These are phyloP conservation scores for Gloeopeniophorella convolvens DNA, from an alignment of 768 basidiomycete genomes.

Conservation along the genomic window DNA sequence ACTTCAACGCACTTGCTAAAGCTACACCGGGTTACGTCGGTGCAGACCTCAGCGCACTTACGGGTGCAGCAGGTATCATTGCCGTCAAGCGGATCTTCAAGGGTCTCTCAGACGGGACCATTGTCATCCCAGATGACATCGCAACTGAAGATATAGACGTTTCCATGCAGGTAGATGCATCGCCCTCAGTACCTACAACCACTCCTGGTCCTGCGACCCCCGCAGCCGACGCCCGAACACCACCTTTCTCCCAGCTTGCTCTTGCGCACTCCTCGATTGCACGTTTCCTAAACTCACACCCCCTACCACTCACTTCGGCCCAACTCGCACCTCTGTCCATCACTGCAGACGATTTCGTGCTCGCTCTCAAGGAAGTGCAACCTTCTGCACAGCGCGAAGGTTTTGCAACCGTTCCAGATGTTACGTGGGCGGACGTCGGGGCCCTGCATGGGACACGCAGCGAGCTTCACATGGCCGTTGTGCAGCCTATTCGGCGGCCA, in stretches of 20 bases:
- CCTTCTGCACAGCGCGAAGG: slow-evolving; percentile 97
- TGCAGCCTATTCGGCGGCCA: slow-evolving; percentile 87
- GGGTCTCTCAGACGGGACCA: slow-evolving; percentile 50
- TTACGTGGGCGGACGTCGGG: slow-evolving; percentile 92
- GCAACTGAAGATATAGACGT: slow-evolving; percentile 26
- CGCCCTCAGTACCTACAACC: neutral
- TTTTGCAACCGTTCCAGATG: slow-evolving; percentile 93
- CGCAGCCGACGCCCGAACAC: slow-evolving; percentile 13
- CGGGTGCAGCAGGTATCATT: slow-evolving; percentile 90
- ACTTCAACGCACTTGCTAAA: slow-evolving; percentile 81
- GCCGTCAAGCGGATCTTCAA: slow-evolving; percentile 96
- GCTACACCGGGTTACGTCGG: slow-evolving; percentile 97
- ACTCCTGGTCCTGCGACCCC: neutral
- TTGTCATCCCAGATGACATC: slow-evolving; percentile 44
- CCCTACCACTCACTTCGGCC: slow-evolving; percentile 63
- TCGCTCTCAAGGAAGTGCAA: slow-evolving; percentile 83
- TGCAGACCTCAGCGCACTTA: slow-evolving; percentile 85
- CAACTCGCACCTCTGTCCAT: slow-evolving; percentile 82
- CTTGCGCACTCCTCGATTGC: slow-evolving; percentile 59
- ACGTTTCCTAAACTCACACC: slow-evolving; percentile 84
- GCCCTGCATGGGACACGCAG: slow-evolving; percentile 83
- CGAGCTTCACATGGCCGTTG: slow-evolving; percentile 95
- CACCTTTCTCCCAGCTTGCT: slow-evolving; percentile 31
- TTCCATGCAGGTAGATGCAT: slow-evolving; percentile 35
- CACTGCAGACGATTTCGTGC: slow-evolving; percentile 69